Conservation (phyloP, 164 flowering plant species). For the grape (Vitis vinifera) region DNA sequence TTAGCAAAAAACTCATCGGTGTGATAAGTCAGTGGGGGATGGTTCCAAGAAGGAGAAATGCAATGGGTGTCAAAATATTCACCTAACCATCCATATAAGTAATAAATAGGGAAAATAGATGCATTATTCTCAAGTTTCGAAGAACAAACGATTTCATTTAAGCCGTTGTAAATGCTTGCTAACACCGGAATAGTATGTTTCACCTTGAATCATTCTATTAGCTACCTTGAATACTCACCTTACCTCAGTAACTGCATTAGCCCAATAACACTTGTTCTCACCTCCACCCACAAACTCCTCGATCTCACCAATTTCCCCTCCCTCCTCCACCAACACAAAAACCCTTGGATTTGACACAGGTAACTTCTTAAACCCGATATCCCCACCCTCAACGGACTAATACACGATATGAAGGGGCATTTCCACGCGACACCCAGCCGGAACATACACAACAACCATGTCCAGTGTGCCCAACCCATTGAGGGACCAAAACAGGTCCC, state of each 20-base stretch:
- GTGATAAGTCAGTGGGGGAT: too few species aligned
- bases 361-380: constrained; percentile 40
- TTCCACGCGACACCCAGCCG: constrained; percentile 61
- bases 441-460: constrained; percentile 68
- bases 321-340: constrained; percentile 84
- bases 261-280: constrained; percentile 62
- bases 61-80: too few species aligned
- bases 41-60: too few species aligned
- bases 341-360: constrained; percentile 86
- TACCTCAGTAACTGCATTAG: constrained; percentile 77
- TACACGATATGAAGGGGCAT: constrained; percentile 52
- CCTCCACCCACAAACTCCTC: constrained; percentile 67
- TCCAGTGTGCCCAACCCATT: constrained; percentile 92
- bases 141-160: too few species aligned
- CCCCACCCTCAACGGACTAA: constrained; percentile 45
- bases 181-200: too few species aligned
- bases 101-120: too few species aligned
- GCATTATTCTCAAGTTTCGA: too few species aligned
- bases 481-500: constrained; percentile 83
- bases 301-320: constrained; percentile 71
- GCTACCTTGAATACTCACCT: too few species aligned
- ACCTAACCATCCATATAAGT: too few species aligned
- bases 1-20: too few species aligned
- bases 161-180: too few species aligned
- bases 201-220: too few species aligned